Percentiles rank a stretch among this genome's conserved stretches.
phyloP scores from a whole-genome alignment of 2,329 filamentous ascomycete species.

The Penicillium hesseltinei region DNA sequence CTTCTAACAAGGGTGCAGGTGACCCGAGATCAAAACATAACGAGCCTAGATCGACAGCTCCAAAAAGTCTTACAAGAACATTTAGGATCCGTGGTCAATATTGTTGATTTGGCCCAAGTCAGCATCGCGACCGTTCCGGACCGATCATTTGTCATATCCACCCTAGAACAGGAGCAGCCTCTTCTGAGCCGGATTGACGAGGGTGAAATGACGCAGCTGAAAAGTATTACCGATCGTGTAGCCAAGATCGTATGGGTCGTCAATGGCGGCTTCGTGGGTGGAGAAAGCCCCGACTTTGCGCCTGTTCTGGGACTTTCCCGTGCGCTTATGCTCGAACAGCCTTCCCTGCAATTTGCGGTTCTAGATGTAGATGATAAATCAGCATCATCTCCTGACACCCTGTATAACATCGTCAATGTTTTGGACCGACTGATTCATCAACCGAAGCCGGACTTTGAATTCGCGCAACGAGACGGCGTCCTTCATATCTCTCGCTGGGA shows the following conservation, averaged over 20 bases:
- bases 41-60: neutral
- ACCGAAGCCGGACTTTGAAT: constrained; percentile 6
- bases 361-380: neutral
- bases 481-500: constrained; percentile 12
- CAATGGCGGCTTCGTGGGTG: neutral
- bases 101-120: neutral
- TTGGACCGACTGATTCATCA: neutral
- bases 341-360: constrained; percentile 8
- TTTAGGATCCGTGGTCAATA: neutral
- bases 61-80: neutral
- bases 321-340: constrained; percentile 13
- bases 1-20: neutral
- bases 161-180: neutral
- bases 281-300: constrained; percentile 9
- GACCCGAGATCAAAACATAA: neutral
- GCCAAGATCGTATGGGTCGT: constrained; percentile 11
- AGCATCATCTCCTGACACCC: neutral
- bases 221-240: constrained; percentile 10
- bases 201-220: constrained; percentile 5
- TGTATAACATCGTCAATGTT: neutral
- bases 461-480: constrained; percentile 4
- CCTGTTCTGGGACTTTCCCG: constrained; percentile 6
- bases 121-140: neutral
- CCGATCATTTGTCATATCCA: neutral
- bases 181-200: constrained; percentile 4